Base-by-base conservation (phyloP, 2,329 filamentous ascomycete genomes). In the Mollisia scopiformis region DNA sequence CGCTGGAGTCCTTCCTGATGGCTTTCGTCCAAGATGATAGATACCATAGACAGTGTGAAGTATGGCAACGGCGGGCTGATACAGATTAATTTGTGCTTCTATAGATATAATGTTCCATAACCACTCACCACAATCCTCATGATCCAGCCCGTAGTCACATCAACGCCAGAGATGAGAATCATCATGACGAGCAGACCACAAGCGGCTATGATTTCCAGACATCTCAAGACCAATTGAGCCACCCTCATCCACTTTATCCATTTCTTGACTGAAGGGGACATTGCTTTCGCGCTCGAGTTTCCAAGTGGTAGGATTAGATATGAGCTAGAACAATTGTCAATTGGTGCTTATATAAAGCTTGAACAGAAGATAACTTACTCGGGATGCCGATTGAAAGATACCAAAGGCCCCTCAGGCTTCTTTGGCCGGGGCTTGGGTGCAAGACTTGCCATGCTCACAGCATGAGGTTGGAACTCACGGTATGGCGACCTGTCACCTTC, bases 321-420 rank as follows among this genome's bases (percentile, higher is more conserved):
- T 66, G 87, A 74, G 62, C 73, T 75, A 51, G 37, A 28, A 31
- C 14, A 16, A 52, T 16, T 5, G 49, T 69, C 61, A 68, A 60
- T 37, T 60, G 23, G 31, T 41, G 27, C n/a, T 53, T 19, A 14
- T 27, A n/a, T 23, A 5, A 30, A 13, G 35, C 23, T 43, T 13
- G 57, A 33, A 23, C 35, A 5, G 51, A 30, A 55, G 30, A 11
- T 27, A 19, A 78, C 87, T 72, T 82, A 92, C 89, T 97, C 93
- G 1, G 93, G 93, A 75, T 97, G 93, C 60, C 85, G 84, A 75
- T 96, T 95, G 80, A 97, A 90, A 62, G 89, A 84, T 64, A 97
- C 78, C 65, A 96, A 78, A 13, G 92, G 93, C 0, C 92, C 93
- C 56, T 90, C 82, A 47, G 82, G 84, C 80, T 90, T 89, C 43